phyloP scores from a whole-genome alignment of 345 rosid species.

The Gossypium longicalyx region DNA sequence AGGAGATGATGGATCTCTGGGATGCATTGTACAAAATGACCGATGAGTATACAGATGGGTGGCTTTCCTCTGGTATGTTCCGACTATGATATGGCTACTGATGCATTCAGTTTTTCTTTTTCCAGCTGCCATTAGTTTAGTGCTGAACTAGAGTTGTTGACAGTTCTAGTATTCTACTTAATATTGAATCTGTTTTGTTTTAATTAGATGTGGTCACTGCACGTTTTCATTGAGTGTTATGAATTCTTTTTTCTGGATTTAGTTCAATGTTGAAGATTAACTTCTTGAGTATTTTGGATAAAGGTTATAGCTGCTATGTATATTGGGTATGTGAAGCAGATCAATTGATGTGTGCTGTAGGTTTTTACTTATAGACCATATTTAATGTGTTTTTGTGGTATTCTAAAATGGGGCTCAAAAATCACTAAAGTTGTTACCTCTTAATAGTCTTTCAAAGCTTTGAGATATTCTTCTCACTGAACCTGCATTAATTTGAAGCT shows the following conservation, averaged over 20 bases:
- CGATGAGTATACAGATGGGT: slow-evolving; percentile 71
- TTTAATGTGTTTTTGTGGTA: not conserved
- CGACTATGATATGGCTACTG: not conserved
- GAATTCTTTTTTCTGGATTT: not conserved
- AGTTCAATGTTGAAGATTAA: not conserved
- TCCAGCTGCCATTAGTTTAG: not conserved
- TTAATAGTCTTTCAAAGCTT: not conserved
- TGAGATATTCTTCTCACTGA: not conserved
- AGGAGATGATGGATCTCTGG: slow-evolving; percentile 37
- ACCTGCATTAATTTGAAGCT: not conserved
- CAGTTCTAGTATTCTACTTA: not conserved
- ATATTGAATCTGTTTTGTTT: not conserved
- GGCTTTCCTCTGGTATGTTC: slow-evolving; percentile 76
- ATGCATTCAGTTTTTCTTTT: slow-evolving; percentile 18
- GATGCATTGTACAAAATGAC: slow-evolving; percentile 67
- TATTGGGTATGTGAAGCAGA: not conserved
- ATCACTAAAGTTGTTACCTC: not conserved
- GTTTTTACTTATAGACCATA: slow-evolving; percentile 1
- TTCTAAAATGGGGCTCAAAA: slow-evolving; percentile 3
- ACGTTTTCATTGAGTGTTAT: not conserved
- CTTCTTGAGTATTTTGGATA: not conserved
- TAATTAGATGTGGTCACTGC: not conserved
- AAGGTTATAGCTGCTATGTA: not conserved
- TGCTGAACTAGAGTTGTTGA: slow-evolving; percentile 11
- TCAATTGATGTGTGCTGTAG: not conserved